Percentiles rank a stretch among this genome's conserved stretches.
These are phyloP conservation scores for Aurinia saxatilis DNA, from an alignment of 345 rosid genomes.

Conservation along the genomic window DNA sequence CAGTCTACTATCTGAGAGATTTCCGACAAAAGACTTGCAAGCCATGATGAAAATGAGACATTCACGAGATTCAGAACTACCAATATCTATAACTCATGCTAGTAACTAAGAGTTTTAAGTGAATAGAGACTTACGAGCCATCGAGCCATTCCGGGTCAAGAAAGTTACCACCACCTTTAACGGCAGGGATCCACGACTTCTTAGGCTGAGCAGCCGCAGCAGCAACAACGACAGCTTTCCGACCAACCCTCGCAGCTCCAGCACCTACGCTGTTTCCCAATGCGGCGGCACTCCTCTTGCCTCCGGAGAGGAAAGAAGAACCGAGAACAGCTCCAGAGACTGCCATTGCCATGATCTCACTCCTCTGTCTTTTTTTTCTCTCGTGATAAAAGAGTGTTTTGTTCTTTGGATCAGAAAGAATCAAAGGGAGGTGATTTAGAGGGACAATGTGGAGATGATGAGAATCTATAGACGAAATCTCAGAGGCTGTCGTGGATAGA, in stretches of 20 bases:
- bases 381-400: not conserved
- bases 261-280: slow-evolving; percentile 27
- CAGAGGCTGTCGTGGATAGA: slow-evolving; percentile 46
- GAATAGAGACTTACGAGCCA: slow-evolving; percentile 77
- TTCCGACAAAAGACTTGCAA: too few relatives aligned
- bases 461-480: slow-evolving; percentile 56
- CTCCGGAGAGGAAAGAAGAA: slow-evolving; percentile 66
- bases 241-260: slow-evolving; percentile 19
- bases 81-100: not conserved
- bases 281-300: slow-evolving; percentile 35
- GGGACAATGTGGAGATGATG: slow-evolving; percentile 49
- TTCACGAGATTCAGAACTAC: not conserved
- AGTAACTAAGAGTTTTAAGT: not conserved
- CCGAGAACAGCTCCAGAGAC: slow-evolving; percentile 72
- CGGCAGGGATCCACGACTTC: slow-evolving; percentile 95
- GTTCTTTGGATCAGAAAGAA: not conserved
- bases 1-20: too few relatives aligned
- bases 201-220: slow-evolving; percentile 61
- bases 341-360: slow-evolving; percentile 45
- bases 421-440: slow-evolving; percentile 32
- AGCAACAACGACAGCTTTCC: slow-evolving; percentile 42
- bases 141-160: slow-evolving; percentile 97
- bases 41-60: too few relatives aligned
- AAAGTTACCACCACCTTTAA: slow-evolving; percentile 82
- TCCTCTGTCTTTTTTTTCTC: not conserved